Evolutionary conservation across 2,329 filamentous ascomycete genomes (phyloP), one percentile per base, ranked within the genome.

Genomic region (Exophiala xenobiotica): DNA sequence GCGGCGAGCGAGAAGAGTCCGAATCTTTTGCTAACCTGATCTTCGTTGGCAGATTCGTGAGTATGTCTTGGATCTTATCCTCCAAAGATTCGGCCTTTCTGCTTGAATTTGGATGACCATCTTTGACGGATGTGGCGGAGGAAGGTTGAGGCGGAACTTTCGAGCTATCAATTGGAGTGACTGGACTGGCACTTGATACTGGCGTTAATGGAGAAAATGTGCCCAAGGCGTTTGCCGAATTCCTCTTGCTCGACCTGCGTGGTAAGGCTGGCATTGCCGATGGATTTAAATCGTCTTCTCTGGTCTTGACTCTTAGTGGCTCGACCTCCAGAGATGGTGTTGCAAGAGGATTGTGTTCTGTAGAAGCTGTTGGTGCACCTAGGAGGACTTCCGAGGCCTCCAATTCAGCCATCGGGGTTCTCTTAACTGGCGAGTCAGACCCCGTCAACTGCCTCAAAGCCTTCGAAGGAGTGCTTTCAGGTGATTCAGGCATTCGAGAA

Each of bases 61-160:
- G 78, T 50, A 95, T 87, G 45, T 87, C 82, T 63, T 82, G 87
- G 42, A 95, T 91, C 65, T 91, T 89, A 56, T 85, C 82, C 59
- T 90, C 87, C 11, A 95, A 76, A 81, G 58, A 89, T 84, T 59
- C 61, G 45, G 23, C 38, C 29, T 20, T 41, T 12, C 35, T 50
- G 4, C 19, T 6, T 6, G 38, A 14, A 23, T 19, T 44, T 1
- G 38, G 18, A 11, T 16, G 38, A 6, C 26, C 14, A 12, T 31
- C 7, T 14, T 43, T 37, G n/a, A 20, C 7, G 23, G 20, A 26
- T 12, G n/a, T 37, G 27, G 22, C 23, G 18, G 12, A 23, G 22
- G 39, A 16, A 12, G 18, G 3, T 12, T 16, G 3, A 31, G 23
- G 29, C 33, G 11, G 19, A 38, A 8, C n/a, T n/a, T 49, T 22